These are phyloP conservation scores for Aegle marmelos DNA, from an alignment of 345 rosid genomes.

Conservation along the genomic window DNA sequence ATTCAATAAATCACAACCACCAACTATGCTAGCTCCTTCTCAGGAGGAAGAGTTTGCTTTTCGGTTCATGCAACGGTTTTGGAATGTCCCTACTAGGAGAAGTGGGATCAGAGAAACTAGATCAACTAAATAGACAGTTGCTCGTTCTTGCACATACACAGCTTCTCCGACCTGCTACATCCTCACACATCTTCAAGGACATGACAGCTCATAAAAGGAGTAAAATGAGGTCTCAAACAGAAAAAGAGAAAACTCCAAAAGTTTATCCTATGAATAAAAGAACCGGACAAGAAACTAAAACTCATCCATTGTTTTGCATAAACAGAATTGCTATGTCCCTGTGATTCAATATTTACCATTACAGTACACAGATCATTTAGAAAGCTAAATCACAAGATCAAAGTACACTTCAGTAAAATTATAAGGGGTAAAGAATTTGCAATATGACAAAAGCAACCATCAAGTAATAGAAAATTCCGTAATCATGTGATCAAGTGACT, in stretches of 20 bases:
- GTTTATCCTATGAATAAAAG: background rate
- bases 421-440: background rate
- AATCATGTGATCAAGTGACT: background rate
- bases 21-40: background rate
- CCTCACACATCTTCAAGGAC: background rate
- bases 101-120: background rate
- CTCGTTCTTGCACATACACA: background rate
- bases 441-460: background rate
- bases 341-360: background rate
- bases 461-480: background rate
- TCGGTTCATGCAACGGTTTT: background rate
- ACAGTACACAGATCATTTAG: background rate
- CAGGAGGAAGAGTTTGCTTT: background rate
- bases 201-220: background rate
- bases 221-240: background rate
- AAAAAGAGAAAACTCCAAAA: background rate
- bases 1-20: background rate
- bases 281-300: background rate
- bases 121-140: background rate
- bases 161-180: background rate
- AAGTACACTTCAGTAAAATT: background rate
- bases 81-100: background rate
- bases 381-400: background rate
- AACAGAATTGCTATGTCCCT: background rate
- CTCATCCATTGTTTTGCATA: background rate